phyloP scores from a whole-genome alignment of 495 filamentous ascomycete genomes.

The Aspergillus bridgeri region DNA sequence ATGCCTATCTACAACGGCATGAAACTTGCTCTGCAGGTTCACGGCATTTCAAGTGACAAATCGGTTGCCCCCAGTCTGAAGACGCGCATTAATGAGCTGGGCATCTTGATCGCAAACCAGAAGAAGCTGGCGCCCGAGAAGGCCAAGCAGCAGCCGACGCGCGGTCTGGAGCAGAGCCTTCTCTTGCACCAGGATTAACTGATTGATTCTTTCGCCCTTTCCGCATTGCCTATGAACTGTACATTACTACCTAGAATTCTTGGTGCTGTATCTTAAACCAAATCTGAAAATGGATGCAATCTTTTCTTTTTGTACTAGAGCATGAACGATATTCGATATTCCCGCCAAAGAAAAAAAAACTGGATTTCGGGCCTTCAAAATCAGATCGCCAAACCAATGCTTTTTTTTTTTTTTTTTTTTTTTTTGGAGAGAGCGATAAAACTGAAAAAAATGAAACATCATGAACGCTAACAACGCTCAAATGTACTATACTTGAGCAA shows the following conservation, averaged over 20 bases:
- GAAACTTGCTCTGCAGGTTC: constrained; percentile 22
- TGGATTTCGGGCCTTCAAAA: not conserved
- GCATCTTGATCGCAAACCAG: constrained; percentile 17
- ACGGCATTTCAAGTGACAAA: constrained; percentile 14
- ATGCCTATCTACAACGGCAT: constrained; percentile 33
- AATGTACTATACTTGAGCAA: not conserved
- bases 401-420: not conserved
- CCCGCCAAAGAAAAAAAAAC: no score
- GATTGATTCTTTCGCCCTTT: not conserved
- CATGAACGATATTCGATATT: not conserved
- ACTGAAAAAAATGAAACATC: not conserved
- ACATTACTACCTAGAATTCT: constrained; percentile 20
- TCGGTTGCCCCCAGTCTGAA: constrained; percentile 15
- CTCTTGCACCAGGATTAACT: constrained; percentile 12
- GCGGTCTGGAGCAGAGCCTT: constrained; percentile 17
- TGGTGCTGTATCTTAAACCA: constrained; percentile 21
- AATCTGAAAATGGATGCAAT: constrained; percentile 17
- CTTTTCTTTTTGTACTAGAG: constrained; percentile 6
- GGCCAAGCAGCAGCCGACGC: constrained; percentile 10
- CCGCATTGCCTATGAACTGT: constrained; percentile 17
- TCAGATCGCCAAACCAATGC: not conserved
- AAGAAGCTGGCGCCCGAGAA: constrained; percentile 22
- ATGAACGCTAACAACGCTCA: not conserved
- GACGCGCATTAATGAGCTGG: constrained; percentile 18
- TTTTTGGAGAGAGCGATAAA: not conserved